Base-by-base conservation (phyloP, 2,329 filamentous ascomycete genomes). In the Ascochyta pisi region DNA sequence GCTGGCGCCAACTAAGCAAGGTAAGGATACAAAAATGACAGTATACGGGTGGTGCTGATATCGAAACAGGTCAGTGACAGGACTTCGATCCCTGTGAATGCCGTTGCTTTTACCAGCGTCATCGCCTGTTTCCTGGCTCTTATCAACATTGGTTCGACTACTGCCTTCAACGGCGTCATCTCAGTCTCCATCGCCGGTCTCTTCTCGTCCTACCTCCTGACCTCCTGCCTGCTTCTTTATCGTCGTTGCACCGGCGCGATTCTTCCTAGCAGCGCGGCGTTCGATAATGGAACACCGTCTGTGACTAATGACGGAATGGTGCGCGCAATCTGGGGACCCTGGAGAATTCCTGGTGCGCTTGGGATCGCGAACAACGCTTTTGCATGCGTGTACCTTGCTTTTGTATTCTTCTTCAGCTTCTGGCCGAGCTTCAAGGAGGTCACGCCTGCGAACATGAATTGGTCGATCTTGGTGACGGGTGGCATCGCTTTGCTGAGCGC, bases 141-240 rank as follows among this genome's bases (percentile, higher is more conserved):
- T 16, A 79, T 83, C 66, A 82, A 82, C 60, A 76, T 84, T 54
- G 81, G 80, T 4, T 67, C 65, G 1, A 51, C 62, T 8, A 56
- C 59, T 5, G 69, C 66, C 3, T 73, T 71, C 61, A 69, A 66
- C 41, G 66, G 60, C 16, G 59, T 73, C 37, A 65, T 69, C n/a
- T 70, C 67, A 15, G 52, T 73, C 6, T 58, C 62, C 8, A 65
- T 72, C n/a, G 65, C 62, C 1, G 66, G 66, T 3, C 54, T 72
- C 15, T 71, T 66, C 46, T 56, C 60, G 1, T 70, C 67, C 2
- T 72, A 72, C 58, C 57, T 73, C 0, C 48, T 73, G 8, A 62
- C 62, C 0, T 50, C 60, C 1, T 48, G 33, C 3, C 62, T 73
- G 0, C 59, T 73, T 0, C 62, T 73, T 6, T 71, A 63, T 40